Evolutionary conservation across 495 filamentous ascomycete genomes (phyloP).

Genomic region (Endocarpon pusillum): DNA sequence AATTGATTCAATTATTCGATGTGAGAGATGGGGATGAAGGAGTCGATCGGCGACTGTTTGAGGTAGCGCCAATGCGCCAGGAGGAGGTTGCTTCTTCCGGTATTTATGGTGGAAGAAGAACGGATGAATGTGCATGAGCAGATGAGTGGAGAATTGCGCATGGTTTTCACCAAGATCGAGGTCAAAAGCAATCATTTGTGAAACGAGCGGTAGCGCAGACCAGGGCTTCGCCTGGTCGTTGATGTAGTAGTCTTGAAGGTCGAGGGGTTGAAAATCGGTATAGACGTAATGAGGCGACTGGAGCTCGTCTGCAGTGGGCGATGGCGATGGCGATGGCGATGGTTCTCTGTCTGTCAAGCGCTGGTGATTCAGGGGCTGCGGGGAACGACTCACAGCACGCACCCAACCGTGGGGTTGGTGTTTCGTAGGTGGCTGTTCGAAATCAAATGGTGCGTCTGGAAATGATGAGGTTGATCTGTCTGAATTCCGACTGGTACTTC

Average conservation of each 20-base stretch:
- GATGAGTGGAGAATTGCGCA: conserved; percentile 29
- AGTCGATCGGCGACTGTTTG: conserved; percentile 16
- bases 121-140: conserved; percentile 27
- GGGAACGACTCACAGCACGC: too few species aligned
- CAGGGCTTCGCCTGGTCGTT: background rate
- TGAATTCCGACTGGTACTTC: background rate
- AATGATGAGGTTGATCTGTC: too few species aligned
- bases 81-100: conserved; percentile 1
- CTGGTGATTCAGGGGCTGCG: too few species aligned
- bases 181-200: background rate
- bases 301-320: too few species aligned
- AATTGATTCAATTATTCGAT: conserved; percentile 21
- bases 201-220: background rate
- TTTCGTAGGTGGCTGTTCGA: too few species aligned
- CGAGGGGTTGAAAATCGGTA: background rate
- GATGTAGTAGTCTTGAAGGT: background rate
- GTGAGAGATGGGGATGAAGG: conserved; percentile 10
- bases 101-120: conserved; percentile 14
- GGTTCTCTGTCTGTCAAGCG: too few species aligned
- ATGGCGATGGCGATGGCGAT: too few species aligned
- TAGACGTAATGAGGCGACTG: background rate
- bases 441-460: too few species aligned
- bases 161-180: conserved; percentile 8
- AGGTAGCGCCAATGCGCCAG: too few species aligned
- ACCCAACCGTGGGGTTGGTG: too few species aligned